phyloP scores from a whole-genome alignment of 331 rosid genomes.

The Acacia concinna region DNA sequence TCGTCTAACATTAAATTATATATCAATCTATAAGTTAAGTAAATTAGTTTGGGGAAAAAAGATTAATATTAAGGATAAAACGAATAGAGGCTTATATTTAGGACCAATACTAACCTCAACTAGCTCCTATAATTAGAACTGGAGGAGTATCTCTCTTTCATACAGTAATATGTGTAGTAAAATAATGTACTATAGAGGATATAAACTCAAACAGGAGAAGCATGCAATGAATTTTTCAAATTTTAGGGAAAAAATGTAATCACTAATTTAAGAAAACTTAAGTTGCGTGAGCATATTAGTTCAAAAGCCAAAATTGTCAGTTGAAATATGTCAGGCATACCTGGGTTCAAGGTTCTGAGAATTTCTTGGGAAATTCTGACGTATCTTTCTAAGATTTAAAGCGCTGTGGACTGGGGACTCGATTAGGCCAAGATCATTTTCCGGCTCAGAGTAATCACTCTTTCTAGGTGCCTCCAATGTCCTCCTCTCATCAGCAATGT shows the following conservation, averaged over 20 bases:
- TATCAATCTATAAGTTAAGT: too few species aligned
- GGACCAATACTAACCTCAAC: background rate
- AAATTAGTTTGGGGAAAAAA: too few species aligned
- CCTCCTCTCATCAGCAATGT: conserved; percentile 43
- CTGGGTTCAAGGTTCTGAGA: conserved; percentile 76
- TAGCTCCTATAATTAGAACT: too few species aligned
- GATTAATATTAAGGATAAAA: too few species aligned
- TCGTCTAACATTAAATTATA: too few species aligned
- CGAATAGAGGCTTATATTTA: too few species aligned
- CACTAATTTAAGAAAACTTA: background rate
- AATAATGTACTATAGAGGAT: too few species aligned
- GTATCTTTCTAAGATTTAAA: conserved; percentile 53
- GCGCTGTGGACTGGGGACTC: conserved; percentile 43
- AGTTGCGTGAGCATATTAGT: background rate
- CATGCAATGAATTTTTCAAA: background rate
- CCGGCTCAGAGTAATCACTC: conserved; percentile 68
- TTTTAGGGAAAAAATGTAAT: background rate
- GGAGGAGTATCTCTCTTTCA: background rate
- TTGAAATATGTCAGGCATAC: conserved; percentile 37
- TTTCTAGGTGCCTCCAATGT: conserved; percentile 53
- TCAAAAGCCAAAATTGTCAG: background rate
- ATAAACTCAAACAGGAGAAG: background rate
- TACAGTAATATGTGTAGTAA: background rate
- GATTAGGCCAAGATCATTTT: conserved; percentile 53
- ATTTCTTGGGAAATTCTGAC: conserved; percentile 64